Evolutionary conservation across 208 protist genomes (phyloP).

Genomic region (Leptomonas pyrrhocoris): DNA sequence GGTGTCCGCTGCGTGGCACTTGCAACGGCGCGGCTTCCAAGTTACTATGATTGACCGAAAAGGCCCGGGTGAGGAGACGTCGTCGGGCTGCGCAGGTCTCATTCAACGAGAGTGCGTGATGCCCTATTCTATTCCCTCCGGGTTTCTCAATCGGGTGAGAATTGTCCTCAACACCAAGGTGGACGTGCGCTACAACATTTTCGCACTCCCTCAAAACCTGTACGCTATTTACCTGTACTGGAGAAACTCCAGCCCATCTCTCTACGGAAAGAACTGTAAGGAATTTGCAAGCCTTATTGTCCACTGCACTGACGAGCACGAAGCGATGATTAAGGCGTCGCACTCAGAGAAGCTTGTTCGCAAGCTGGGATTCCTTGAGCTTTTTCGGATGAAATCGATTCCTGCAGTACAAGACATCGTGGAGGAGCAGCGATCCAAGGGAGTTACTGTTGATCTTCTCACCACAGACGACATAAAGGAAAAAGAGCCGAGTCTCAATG

Average conservation of each 20-base stretch:
- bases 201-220: conserved; percentile 17
- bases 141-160: conserved; percentile 15
- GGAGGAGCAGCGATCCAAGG: conserved; percentile 2
- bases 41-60: conserved; percentile 30
- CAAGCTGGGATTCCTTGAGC: conserved; percentile 26
- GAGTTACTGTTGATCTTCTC: conserved; percentile 11
- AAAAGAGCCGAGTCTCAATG: conserved; percentile 20
- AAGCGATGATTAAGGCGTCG: conserved; percentile 16
- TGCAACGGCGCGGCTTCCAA: conserved; percentile 23
- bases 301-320: conserved; percentile 25
- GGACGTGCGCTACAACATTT: conserved; percentile 26
- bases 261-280: conserved; percentile 20
- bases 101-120: conserved; percentile 26
- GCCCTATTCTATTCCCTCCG: conserved; percentile 22
- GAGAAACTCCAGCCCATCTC: conserved; percentile 8
- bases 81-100: conserved; percentile 31
- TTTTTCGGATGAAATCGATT: conserved; percentile 20
- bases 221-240: conserved; percentile 25
- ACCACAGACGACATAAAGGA: conserved; percentile 6
- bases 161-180: conserved; percentile 25
- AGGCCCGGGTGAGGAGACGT: conserved; percentile 26
- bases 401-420: neutral
- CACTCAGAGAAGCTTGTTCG: conserved; percentile 25
- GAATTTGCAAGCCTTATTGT: conserved; percentile 24
- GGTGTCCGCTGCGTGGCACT: conserved; percentile 25